Percentiles rank a stretch among this genome's conserved stretches.
Evolutionary conservation across 306 rosid species (phyloP).

Genomic region (Lathyrus tuberosus): DNA sequence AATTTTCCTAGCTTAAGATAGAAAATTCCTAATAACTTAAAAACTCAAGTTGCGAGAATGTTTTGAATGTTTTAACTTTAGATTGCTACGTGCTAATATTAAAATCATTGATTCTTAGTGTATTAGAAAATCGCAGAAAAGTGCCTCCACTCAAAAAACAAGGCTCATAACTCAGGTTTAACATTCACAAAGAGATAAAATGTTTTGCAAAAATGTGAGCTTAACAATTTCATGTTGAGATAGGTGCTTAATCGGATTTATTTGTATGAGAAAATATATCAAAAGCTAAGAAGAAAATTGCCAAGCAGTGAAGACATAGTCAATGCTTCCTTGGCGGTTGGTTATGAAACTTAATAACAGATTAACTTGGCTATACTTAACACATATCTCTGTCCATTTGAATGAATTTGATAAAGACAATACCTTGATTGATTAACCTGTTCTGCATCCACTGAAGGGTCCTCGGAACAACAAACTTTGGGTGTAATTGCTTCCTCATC

Average conservation of each 20-base stretch:
- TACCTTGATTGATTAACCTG: conserved; percentile 61
- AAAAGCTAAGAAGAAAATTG: background rate
- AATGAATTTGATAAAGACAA: conserved; percentile 32
- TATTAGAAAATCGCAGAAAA: conserved; percentile 3
- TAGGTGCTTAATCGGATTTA: background rate
- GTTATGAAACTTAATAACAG: conserved; percentile 15
- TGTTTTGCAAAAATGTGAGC: background rate
- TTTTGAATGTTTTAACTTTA: background rate
- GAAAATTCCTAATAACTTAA: background rate
- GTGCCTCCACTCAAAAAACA: background rate
- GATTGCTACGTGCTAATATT: conserved; percentile 3
- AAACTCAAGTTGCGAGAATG: background rate
- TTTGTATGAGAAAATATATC: conserved; percentile 16
- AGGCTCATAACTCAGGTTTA: background rate
- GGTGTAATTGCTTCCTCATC: conserved; percentile 49
- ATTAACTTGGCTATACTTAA: conserved; percentile 26
- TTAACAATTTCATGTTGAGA: conserved; percentile 18
- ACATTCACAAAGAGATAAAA: background rate
- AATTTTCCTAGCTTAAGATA: background rate
- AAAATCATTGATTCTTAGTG: background rate
- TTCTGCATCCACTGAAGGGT: conserved; percentile 39
- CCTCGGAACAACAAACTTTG: conserved; percentile 40
- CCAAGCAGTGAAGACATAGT: conserved; percentile 19
- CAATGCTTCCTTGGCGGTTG: conserved; percentile 23
- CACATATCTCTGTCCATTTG: conserved; percentile 23